These are phyloP conservation scores for Aspergillus sclerotialis DNA, from an alignment of 2,329 filamentous ascomycete genomes.

Conservation along the genomic window DNA sequence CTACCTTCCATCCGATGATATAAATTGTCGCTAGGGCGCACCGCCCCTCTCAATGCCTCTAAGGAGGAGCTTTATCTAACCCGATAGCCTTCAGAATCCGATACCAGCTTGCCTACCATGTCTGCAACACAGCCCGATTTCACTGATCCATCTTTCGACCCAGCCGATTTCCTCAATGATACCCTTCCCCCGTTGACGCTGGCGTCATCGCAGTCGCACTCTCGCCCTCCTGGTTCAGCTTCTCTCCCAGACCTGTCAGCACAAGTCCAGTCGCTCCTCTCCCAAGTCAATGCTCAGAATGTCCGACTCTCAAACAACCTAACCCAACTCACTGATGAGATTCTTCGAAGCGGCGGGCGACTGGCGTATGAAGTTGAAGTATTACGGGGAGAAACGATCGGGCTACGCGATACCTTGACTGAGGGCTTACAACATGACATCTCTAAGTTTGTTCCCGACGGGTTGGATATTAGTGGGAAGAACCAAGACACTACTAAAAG, in stretches of 20 bases:
- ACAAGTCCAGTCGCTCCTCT: constrained; percentile 76
- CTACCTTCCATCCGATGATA: constrained; percentile 3
- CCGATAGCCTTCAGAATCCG: constrained; percentile 14
- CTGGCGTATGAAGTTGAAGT: constrained; percentile 94
- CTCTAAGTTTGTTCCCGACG: constrained; percentile 59
- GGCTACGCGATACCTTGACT: constrained; percentile 70
- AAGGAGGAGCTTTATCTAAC: neutral
- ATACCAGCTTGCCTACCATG: constrained; percentile 14
- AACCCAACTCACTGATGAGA: constrained; percentile 89
- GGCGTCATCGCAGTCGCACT: constrained; percentile 34
- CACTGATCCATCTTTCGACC: constrained; percentile 68
- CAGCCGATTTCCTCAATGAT: constrained; percentile 77
- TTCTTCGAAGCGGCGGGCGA: constrained; percentile 77
- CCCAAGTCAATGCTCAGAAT: constrained; percentile 82
- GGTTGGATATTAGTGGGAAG: constrained; percentile 13
- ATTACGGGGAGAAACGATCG: constrained; percentile 75
- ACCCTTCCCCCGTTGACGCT: constrained; percentile 62
- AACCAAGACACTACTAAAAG: constrained; percentile 1
- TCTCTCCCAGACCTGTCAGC: constrained; percentile 70
- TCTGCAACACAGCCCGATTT: constrained; percentile 53
- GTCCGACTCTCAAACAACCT: constrained; percentile 72
- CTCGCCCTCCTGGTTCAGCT: constrained; percentile 42
- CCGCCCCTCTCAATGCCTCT: constrained; percentile 2
- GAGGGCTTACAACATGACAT: constrained; percentile 68
- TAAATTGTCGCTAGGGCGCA: constrained; percentile 5